Evolutionary conservation across 2,329 filamentous ascomycete species (phyloP).

Genomic region (Trichoderma polysporum): DNA sequence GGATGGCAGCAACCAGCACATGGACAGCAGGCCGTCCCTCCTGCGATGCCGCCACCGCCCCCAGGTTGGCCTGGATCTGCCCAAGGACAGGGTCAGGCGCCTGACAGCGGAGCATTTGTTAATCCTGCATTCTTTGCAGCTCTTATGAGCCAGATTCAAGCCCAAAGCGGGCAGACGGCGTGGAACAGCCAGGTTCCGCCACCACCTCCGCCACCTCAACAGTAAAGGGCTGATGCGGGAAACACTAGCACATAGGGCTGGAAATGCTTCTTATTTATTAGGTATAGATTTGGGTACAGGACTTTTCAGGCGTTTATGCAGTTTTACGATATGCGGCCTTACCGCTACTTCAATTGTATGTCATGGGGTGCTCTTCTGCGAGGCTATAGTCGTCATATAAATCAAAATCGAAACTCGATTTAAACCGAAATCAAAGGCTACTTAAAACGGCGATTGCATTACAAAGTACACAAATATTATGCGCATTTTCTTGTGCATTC

Average conservation of each 20-base stretch:
- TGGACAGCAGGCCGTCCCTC: slow-evolving; percentile 31
- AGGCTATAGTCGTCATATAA: neutral
- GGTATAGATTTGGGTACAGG: neutral
- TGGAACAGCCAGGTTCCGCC: slow-evolving; percentile 18
- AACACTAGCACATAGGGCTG: neutral
- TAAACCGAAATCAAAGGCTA: no score
- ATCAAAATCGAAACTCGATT: neutral
- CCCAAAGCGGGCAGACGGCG: slow-evolving; percentile 25
- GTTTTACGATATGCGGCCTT: neutral
- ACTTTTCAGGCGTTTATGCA: neutral
- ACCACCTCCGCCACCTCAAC: slow-evolving; percentile 17
- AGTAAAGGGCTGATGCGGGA: neutral
- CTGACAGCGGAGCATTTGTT: slow-evolving; percentile 47
- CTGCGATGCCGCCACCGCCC: slow-evolving; percentile 39
- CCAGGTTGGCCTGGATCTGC: slow-evolving; percentile 31
- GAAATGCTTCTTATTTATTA: neutral
- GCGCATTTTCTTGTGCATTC: no score
- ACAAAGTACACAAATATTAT: no score
- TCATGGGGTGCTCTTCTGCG: neutral
- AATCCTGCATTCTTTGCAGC: slow-evolving; percentile 59
- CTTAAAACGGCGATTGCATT: no score
- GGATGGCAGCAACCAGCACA: slow-evolving; percentile 40
- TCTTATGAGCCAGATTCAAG: slow-evolving; percentile 46
- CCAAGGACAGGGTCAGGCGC: slow-evolving; percentile 34
- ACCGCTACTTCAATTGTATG: neutral